Evolutionary conservation across 1,139 yeast species (phyloP).

Genomic region (Taiozyma sp.): DNA sequence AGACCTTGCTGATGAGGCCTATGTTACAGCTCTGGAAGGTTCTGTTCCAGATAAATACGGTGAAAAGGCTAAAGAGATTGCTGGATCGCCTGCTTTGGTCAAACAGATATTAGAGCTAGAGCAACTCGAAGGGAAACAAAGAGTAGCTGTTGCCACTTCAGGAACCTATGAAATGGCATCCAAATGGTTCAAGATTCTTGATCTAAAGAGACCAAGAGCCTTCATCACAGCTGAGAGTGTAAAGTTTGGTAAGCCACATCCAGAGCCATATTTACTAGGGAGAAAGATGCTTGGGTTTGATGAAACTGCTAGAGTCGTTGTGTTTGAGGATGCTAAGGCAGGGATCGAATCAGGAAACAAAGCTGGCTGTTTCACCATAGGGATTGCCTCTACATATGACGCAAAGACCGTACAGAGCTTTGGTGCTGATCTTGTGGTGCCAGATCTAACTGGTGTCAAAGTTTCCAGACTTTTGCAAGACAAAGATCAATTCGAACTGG

Average conservation of each 20-base stretch:
- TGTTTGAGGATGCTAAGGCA: conserved; percentile 85
- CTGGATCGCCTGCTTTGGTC: conserved; percentile 69
- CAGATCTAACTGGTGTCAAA: conserved; percentile 49
- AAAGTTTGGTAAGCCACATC: conserved; percentile 54
- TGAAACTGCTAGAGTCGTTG: conserved; percentile 47
- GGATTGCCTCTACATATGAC: conserved; percentile 75
- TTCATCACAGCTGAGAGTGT: conserved; percentile 68
- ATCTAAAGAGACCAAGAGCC: conserved; percentile 57
- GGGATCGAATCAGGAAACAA: conserved; percentile 80
- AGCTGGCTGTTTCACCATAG: conserved; percentile 78
- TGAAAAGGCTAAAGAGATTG: conserved; percentile 63
- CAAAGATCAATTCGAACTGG: conserved; percentile 30
- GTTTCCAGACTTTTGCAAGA: conserved; percentile 32
- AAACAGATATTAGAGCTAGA: conserved; percentile 37
- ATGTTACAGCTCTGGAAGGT: conserved; percentile 67
- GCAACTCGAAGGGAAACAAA: conserved; percentile 32
- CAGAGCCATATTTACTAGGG: conserved; percentile 72
- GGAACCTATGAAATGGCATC: conserved; percentile 77
- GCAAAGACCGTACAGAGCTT: conserved; percentile 61
- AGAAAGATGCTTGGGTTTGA: conserved; percentile 59
- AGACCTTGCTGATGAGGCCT: conserved; percentile 59
- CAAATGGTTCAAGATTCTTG: conserved; percentile 69
- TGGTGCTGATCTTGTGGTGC: conserved; percentile 78
- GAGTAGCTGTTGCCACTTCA: conserved; percentile 72
- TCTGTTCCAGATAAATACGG: conserved; percentile 71